Percentiles rank a stretch among this genome's conserved stretches.
Conservation (phyloP, 2,329 filamentous ascomycete genomes). For the Fusarium sp. region DNA sequence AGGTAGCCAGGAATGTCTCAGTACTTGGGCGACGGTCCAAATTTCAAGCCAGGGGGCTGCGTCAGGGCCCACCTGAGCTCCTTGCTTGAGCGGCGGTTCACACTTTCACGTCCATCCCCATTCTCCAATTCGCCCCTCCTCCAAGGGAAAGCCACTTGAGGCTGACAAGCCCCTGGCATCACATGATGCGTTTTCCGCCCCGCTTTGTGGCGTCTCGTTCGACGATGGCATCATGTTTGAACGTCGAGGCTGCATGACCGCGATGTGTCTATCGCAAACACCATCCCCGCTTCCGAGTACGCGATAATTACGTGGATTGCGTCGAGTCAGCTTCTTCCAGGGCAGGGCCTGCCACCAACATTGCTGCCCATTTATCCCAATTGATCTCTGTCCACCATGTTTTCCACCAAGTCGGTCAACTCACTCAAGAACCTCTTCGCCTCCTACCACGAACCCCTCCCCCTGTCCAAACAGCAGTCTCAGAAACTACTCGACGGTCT, state of each 20-base stretch:
- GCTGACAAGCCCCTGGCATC: constrained; percentile 28
- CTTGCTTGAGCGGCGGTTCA: constrained; percentile 32
- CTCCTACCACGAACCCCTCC: constrained; percentile 63
- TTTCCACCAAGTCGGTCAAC: constrained; percentile 52
- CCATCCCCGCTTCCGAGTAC: constrained; percentile 8
- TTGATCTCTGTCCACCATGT: constrained; percentile 46
- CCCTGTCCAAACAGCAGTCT: constrained; percentile 62
- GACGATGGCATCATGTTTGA: constrained; percentile 43
- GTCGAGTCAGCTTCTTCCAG: background rate
- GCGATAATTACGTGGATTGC: background rate
- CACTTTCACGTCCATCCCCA: constrained; percentile 9
- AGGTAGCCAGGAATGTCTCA: constrained; percentile 27
- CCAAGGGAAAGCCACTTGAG: constrained; percentile 31
- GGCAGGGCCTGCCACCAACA: constrained; percentile 25
- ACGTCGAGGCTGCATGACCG: constrained; percentile 19
- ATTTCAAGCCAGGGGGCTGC: constrained; percentile 28
- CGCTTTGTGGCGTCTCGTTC: constrained; percentile 39
- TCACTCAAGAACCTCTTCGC: constrained; percentile 55
- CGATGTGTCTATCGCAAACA: constrained; percentile 9
- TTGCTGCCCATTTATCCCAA: constrained; percentile 49
- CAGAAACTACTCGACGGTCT: constrained; percentile 67
- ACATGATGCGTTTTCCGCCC: constrained; percentile 37
- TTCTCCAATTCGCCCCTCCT: constrained; percentile 5
- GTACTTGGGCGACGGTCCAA: constrained; percentile 37
- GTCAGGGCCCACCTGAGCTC: constrained; percentile 44